Percentiles rank a stretch among this genome's conserved stretches.
Evolutionary conservation across 148 eudicot genomes (phyloP).

Genomic region (Suaeda aralocaspica): DNA sequence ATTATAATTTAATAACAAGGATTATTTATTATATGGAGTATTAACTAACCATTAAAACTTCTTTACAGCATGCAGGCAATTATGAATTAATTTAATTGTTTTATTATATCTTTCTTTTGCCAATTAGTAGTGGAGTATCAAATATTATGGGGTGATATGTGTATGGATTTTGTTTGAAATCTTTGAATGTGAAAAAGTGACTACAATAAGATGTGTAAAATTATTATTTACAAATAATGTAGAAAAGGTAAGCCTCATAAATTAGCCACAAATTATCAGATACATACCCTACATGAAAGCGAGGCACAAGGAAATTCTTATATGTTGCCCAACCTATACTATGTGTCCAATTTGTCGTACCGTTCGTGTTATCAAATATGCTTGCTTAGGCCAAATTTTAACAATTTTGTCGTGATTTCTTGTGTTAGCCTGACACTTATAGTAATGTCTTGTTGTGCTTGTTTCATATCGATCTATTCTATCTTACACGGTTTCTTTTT

Average conservation of each 20-base stretch:
- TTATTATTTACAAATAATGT: not conserved
- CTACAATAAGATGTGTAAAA: not conserved
- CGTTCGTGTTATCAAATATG: too few species aligned
- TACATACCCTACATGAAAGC: not conserved
- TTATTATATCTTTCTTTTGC: not conserved
- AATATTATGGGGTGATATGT: not conserved
- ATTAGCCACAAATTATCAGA: too few species aligned
- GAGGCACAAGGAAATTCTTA: too few species aligned
- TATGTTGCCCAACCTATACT: too few species aligned
- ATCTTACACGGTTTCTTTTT: too few species aligned
- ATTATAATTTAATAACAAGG: not conserved
- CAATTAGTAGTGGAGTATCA: not conserved
- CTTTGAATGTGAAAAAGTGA: too few species aligned
- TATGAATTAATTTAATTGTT: not conserved
- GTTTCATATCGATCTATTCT: too few species aligned
- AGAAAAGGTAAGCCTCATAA: not conserved
- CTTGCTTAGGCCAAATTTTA: too few species aligned
- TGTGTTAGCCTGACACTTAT: too few species aligned
- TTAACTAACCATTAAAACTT: not conserved
- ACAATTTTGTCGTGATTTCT: too few species aligned
- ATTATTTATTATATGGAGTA: not conserved
- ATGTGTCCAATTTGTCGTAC: too few species aligned
- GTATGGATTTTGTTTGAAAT: constrained; percentile 4
- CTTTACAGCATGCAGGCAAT: not conserved
- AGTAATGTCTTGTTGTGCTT: too few species aligned